Evolutionary conservation across 2,329 filamentous ascomycete species (phyloP).

Genomic region (Botrytis sinoallii): DNA sequence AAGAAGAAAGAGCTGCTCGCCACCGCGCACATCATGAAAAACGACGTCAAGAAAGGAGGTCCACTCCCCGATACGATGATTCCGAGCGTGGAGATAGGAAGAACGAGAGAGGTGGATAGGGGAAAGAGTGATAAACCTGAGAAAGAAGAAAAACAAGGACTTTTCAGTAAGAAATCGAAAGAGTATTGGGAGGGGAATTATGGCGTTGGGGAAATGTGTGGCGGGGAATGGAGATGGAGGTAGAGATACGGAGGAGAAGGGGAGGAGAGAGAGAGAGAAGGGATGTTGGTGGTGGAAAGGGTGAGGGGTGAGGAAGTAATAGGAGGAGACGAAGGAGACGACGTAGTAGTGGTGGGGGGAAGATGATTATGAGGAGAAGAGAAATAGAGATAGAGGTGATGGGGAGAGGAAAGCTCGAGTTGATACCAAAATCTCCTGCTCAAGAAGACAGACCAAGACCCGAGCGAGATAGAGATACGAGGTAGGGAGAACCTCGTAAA

Average conservation of each 20-base stretch:
- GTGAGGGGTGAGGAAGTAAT: not conserved
- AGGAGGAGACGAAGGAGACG: not conserved
- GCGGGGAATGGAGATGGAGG: not conserved
- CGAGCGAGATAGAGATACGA: not conserved
- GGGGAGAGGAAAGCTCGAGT: not conserved
- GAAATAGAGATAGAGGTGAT: not conserved
- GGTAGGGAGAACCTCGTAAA: not conserved
- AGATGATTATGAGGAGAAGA: not conserved
- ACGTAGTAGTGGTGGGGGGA: not conserved
- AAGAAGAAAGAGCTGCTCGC: not conserved
- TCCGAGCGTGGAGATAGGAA: not conserved
- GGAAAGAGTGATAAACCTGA: not conserved
- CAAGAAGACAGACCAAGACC: no score
- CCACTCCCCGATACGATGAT: not conserved
- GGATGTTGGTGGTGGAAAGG: not conserved
- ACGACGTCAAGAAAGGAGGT: not conserved
- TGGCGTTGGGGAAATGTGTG: not conserved
- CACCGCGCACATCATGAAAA: not conserved
- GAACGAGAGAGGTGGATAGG: not conserved
- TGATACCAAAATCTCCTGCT: not conserved
- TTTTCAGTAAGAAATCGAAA: slow-evolving; percentile 1
- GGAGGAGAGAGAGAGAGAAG: not conserved
- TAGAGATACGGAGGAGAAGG: no score
- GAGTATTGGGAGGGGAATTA: slow-evolving; percentile 1
- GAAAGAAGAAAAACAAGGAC: not conserved